Conservation (phyloP, 208 protist genomes). For the Crithidia sp. region DNA sequence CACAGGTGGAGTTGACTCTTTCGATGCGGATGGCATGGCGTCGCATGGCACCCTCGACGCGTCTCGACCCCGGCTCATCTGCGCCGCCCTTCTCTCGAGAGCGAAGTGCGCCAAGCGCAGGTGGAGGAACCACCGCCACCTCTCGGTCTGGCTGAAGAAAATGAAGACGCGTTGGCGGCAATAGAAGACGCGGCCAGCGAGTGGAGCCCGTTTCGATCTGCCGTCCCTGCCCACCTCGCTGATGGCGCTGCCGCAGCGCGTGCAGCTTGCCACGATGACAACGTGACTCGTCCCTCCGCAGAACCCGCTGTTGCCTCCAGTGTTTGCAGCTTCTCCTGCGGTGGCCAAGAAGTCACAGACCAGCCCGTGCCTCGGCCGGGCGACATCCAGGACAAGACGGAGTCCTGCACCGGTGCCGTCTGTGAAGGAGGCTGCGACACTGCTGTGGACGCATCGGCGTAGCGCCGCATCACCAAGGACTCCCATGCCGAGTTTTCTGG, state of each 20-base stretch:
- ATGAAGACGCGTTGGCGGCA: neutral
- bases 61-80: neutral
- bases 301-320: neutral
- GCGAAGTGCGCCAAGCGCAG: neutral
- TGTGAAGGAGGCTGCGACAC: neutral
- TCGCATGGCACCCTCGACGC: neutral
- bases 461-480: constrained; percentile 5
- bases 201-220: too few species aligned
- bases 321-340: neutral
- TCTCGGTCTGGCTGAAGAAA: neutral
- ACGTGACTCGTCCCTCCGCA: neutral
- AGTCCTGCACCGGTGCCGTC: neutral
- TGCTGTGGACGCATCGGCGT: neutral
- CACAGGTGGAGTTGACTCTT: neutral
- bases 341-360: neutral
- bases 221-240: neutral
- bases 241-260: neutral
- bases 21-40: neutral
- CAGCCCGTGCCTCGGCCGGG: constrained; percentile 7
- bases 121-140: neutral
- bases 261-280: neutral
- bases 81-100: neutral
- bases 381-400: constrained; percentile 10
- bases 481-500: neutral
- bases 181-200: constrained; percentile 3